phyloP scores from a whole-genome alignment of 2,329 filamentous ascomycete species.

The Talaromyces sp. region DNA sequence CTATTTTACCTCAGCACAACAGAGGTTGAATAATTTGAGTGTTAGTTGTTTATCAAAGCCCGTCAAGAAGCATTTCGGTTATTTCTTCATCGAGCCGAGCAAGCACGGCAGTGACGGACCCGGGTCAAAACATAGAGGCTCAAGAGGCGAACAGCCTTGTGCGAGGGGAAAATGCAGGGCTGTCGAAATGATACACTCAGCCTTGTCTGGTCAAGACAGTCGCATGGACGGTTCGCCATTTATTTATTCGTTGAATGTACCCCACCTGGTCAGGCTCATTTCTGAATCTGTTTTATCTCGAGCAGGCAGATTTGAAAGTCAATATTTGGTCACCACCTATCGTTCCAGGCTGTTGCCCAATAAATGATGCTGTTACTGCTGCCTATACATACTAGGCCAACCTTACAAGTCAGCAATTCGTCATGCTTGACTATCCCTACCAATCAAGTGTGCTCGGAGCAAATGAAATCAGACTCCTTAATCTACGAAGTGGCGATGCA shows the following conservation, averaged over 20 bases:
- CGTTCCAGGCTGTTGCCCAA: neutral
- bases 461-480: constrained; percentile 7
- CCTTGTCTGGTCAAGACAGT: neutral
- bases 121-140: neutral
- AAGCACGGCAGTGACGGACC: neutral
- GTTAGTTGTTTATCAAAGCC: neutral
- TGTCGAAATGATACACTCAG: neutral
- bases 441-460: neutral
- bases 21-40: neutral
- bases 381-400: neutral
- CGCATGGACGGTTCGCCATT: neutral
- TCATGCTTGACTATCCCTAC: constrained; percentile 1
- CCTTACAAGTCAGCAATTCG: constrained; percentile 3
- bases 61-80: neutral
- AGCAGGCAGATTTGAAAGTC: neutral
- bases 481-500: neutral
- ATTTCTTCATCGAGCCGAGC: neutral
- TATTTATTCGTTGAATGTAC: neutral
- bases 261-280: constrained; percentile 5
- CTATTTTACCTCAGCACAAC: neutral
- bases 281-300: neutral
- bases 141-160: neutral
- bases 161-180: neutral
- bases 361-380: neutral
- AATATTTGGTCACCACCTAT: neutral